Evolutionary conservation across 2,329 filamentous ascomycete genomes (phyloP).

Genomic region (Colletotrichum godetiae): DNA sequence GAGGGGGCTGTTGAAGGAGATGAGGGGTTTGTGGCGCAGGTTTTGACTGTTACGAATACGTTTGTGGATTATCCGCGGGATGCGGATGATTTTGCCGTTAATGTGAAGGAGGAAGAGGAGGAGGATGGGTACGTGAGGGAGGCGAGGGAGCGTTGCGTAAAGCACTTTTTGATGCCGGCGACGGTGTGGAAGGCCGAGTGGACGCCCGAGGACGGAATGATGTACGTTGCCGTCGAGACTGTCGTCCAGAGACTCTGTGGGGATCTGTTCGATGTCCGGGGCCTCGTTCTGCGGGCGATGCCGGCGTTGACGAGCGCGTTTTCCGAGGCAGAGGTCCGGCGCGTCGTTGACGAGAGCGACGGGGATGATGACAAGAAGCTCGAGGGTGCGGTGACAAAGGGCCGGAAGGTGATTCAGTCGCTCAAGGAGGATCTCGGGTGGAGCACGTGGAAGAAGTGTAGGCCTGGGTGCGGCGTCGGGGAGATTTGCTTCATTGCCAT

Average conservation of each 20-base stretch:
- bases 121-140: slow-evolving; percentile 45
- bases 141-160: slow-evolving; percentile 58
- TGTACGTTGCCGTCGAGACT: slow-evolving; percentile 54
- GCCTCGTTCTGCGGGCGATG: not conserved
- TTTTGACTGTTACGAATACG: slow-evolving; percentile 53
- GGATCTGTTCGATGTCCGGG: slow-evolving; percentile 13
- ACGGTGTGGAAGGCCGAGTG: slow-evolving; percentile 38
- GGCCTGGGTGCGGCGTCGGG: slow-evolving; percentile 59
- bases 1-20: slow-evolving; percentile 39
- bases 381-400: slow-evolving; percentile 6
- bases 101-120: slow-evolving; percentile 41
- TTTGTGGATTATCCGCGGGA: slow-evolving; percentile 55
- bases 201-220: slow-evolving; percentile 56
- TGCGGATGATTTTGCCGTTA: slow-evolving; percentile 9
- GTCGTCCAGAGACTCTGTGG: slow-evolving; percentile 54
- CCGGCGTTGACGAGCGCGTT: not conserved
- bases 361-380: not conserved
- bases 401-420: slow-evolving; percentile 32
- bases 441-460: slow-evolving; percentile 69
- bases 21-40: slow-evolving; percentile 46
- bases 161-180: slow-evolving; percentile 54
- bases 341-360: not conserved
- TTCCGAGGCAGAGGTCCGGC: not conserved
- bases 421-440: slow-evolving; percentile 66
- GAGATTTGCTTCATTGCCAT: slow-evolving; percentile 73